Percentiles rank a stretch among this genome's conserved stretches.
These are phyloP conservation scores for Asclepias syriaca DNA, from an alignment of 257 asterid species.

Conservation along the genomic window DNA sequence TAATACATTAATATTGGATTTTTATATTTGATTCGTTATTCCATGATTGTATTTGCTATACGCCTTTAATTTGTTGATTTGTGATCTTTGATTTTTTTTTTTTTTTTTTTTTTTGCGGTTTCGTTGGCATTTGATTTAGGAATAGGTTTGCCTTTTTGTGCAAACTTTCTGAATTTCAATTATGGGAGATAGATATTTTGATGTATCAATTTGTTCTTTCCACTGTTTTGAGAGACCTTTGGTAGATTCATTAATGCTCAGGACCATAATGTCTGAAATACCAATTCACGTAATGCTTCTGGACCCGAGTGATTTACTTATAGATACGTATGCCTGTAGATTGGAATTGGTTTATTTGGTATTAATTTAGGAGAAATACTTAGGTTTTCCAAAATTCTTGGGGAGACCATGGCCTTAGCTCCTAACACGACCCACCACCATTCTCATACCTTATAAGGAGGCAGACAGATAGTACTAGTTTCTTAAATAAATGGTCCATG, in stretches of 20 bases:
- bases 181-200: neutral
- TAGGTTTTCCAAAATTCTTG: neutral
- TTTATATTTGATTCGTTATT: neutral
- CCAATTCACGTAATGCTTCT: neutral
- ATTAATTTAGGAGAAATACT: neutral
- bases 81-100: neutral
- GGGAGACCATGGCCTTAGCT: too few species aligned
- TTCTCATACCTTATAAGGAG: neutral
- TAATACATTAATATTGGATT: too few species aligned
- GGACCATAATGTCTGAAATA: neutral
- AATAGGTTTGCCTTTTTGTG: neutral
- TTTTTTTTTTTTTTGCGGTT: neutral
- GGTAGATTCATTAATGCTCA: neutral
- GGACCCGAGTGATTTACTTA: neutral
- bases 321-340: neutral
- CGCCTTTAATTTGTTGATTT: neutral
- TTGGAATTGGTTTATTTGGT: neutral
- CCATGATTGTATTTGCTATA: neutral
- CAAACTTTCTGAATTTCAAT: neutral
- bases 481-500: neutral
- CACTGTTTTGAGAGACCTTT: neutral
- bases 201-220: neutral
- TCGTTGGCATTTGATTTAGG: neutral
- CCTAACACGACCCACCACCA: too few species aligned
- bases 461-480: neutral